These are phyloP conservation scores for Penicillium nucicola DNA, from an alignment of 495 filamentous ascomycete species.

Conservation along the genomic window DNA sequence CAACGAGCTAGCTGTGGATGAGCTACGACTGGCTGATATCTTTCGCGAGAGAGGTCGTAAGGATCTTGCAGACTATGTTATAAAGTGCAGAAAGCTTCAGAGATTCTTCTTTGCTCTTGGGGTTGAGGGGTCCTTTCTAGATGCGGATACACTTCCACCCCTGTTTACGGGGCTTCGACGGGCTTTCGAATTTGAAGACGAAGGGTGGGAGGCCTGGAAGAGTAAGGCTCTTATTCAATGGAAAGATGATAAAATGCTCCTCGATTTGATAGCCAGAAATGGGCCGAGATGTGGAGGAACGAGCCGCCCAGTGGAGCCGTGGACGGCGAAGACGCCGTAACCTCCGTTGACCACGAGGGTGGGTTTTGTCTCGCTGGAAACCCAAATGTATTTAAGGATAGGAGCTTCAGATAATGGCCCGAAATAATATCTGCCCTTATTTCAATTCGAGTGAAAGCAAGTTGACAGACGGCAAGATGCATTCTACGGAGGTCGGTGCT, in stretches of 20 bases:
- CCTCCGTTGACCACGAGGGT: no score
- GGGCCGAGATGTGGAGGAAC: background rate
- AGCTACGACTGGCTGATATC: conserved; percentile 22
- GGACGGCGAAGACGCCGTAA: no score
- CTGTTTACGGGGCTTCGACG: background rate
- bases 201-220: conserved; percentile 4
- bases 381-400: no score
- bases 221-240: conserved; percentile 2
- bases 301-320: background rate
- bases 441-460: no score
- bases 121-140: conserved; percentile 1
- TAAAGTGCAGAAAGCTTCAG: conserved; percentile 1
- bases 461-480: no score
- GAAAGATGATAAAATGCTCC: no score
- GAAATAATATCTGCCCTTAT: no score
- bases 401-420: no score
- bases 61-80: conserved; percentile 9
- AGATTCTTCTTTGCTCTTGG: conserved; percentile 6
- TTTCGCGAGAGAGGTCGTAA: conserved; percentile 19
- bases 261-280: background rate
- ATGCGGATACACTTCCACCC: background rate
- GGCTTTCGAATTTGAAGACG: background rate
- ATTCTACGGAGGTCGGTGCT: no score
- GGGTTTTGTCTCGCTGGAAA: no score
- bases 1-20: conserved; percentile 29